These are phyloP conservation scores for Acanthochlamys bracteata DNA, from an alignment of 106 monocot species.

Conservation along the genomic window DNA sequence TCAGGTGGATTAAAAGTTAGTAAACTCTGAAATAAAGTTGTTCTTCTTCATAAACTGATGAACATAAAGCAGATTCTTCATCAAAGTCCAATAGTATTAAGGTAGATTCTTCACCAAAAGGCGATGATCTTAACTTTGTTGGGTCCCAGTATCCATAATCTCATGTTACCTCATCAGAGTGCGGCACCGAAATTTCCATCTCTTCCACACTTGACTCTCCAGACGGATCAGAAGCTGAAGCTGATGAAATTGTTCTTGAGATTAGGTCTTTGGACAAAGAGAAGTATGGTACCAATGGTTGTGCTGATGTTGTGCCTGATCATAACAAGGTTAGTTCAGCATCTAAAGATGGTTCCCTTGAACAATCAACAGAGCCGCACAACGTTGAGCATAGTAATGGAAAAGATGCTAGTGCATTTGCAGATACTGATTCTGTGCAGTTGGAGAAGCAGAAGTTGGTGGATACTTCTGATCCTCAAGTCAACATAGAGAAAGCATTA, in stretches of 20 bases:
- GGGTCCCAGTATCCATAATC: constrained; percentile 22
- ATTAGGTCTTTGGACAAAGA: constrained; percentile 37
- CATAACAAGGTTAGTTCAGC: constrained; percentile 17
- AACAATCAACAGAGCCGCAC: constrained; percentile 2
- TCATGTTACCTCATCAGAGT: constrained; percentile 58
- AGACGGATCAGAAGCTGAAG: constrained; percentile 72
- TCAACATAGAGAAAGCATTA: constrained; percentile 11
- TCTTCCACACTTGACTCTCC: constrained; percentile 88
- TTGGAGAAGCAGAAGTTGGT: no score
- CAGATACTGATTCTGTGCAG: constrained; percentile 3
- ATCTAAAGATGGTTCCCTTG: constrained; percentile 4
- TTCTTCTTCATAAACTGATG: constrained; percentile 8
- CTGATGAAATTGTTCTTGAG: constrained; percentile 79
- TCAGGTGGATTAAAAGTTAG: constrained; percentile 19
- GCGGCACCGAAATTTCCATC: constrained; percentile 92
- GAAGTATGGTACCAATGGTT: constrained; percentile 10
- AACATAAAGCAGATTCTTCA: constrained; percentile 7
- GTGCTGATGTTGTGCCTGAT: constrained; percentile 10
- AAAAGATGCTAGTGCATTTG: background rate
- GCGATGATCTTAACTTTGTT: constrained; percentile 2
- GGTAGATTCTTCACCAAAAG: constrained; percentile 6
- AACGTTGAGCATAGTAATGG: constrained; percentile 6
- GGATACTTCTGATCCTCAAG: constrained; percentile 1
- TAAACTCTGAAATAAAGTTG: constrained; percentile 4
- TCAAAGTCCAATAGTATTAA: constrained; percentile 10